A percentile compares a stretch with the other conserved stretches of the same genome.
These are phyloP conservation scores for Jatropha podagrica DNA, from an alignment of 441 rosid species.

Conservation along the genomic window DNA sequence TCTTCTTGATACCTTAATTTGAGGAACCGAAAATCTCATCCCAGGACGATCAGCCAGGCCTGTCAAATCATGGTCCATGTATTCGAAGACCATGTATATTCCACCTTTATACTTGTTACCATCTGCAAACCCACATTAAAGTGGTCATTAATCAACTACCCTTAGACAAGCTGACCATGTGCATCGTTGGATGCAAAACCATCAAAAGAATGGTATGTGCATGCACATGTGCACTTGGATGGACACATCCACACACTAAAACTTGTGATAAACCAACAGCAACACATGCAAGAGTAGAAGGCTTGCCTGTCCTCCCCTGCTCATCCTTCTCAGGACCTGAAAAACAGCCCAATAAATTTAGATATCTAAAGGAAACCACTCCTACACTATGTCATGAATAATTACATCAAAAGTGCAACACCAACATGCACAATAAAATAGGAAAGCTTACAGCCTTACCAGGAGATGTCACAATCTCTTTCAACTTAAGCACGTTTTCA, in stretches of 20 bases:
- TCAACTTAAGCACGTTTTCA: conserved; percentile 82
- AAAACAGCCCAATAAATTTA: conserved; percentile 17
- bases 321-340: conserved; percentile 90
- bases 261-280: not conserved
- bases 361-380: not conserved
- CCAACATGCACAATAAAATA: not conserved
- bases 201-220: not conserved
- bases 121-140: conserved; percentile 41
- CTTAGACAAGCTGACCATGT: conserved; percentile 6
- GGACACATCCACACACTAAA: not conserved
- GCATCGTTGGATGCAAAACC: not conserved
- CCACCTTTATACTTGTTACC: conserved; percentile 94
- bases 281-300: not conserved
- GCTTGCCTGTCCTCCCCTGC: conserved; percentile 74
- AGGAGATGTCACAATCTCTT: conserved; percentile 91
- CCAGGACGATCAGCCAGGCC: conserved; percentile 99
- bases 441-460: conserved; percentile 40
- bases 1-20: conserved; percentile 46
- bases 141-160: conserved; percentile 6
- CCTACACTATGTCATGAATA: not conserved
- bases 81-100: conserved; percentile 96
- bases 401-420: not conserved
- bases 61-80: conserved; percentile 98
- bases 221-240: not conserved
- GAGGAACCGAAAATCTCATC: conserved; percentile 79